Conservation (phyloP, 2,329 filamentous ascomycete genomes). For the Fusarium sp. region DNA sequence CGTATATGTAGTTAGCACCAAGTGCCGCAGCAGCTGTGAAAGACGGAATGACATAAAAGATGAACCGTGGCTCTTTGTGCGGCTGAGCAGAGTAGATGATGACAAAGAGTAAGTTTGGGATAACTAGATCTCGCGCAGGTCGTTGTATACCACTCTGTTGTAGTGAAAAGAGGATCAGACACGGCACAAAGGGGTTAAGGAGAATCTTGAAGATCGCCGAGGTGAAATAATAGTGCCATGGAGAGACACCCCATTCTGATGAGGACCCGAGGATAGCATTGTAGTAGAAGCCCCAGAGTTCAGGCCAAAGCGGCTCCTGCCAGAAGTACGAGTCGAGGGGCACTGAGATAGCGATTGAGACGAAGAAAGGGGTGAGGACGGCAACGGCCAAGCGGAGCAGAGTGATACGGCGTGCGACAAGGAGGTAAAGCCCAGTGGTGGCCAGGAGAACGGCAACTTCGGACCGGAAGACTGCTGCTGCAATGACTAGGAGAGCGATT, state of each 20-base stretch:
- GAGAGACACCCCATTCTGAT: slow-evolving; percentile 86
- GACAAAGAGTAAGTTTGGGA: slow-evolving; percentile 78
- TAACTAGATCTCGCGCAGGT: slow-evolving; percentile 61
- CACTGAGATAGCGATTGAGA: slow-evolving; percentile 76
- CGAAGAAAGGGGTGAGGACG: slow-evolving; percentile 71
- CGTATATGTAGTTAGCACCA: slow-evolving; percentile 77
- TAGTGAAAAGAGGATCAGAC: slow-evolving; percentile 66
- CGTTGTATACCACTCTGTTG: slow-evolving; percentile 58
- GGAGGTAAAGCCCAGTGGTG: slow-evolving; percentile 72
- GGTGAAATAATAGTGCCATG: slow-evolving; percentile 87
- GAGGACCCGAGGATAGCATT: slow-evolving; percentile 88
- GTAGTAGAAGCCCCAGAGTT: slow-evolving; percentile 88
- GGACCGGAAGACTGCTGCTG: slow-evolving; percentile 87
- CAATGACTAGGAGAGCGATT: slow-evolving; percentile 80
- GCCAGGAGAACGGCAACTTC: slow-evolving; percentile 86
- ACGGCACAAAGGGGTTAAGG: slow-evolving; percentile 77
- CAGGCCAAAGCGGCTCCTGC: slow-evolving; percentile 89
- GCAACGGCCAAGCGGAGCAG: slow-evolving; percentile 71
- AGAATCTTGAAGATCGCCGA: slow-evolving; percentile 85
- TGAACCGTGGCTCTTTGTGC: slow-evolving; percentile 96
- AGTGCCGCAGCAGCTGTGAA: slow-evolving; percentile 82
- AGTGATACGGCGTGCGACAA: slow-evolving; percentile 65
- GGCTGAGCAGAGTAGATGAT: slow-evolving; percentile 86
- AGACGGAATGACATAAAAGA: slow-evolving; percentile 86
- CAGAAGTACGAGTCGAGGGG: slow-evolving; percentile 93